Base-by-base conservation (phyloP, 108 stramenopile species). In the Schizochytrium sp. region DNA sequence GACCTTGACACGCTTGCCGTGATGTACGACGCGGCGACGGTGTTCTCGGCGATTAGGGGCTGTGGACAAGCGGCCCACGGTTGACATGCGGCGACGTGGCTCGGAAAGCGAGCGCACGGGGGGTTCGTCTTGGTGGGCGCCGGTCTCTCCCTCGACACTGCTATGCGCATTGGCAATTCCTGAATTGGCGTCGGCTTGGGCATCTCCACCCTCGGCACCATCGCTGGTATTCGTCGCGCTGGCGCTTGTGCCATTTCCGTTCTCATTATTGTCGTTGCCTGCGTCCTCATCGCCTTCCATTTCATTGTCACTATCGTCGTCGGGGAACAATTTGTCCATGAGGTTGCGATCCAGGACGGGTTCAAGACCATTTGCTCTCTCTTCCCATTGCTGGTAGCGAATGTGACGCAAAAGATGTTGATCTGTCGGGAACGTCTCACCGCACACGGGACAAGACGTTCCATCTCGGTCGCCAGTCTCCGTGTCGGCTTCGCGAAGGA, bases 381-480 rank as follows among this genome's bases (percentile, higher is more conserved):
- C 76, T 34, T 83, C 76, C 76, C 76, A 83, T 34, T 83, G 76
- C 76, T 53, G 45, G 76, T 83, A 83, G 25, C 76, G 76, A 34
- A 83, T 83, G 51, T 83, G 76, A 4, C 76, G 87, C 53, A 87
- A 28, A 8, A 87, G 87, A 58, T 87, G 87, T 43, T 58, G 57
- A 57, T 58, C 87, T 23, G 87, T 83, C 19, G 76, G 76, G 51
- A 83, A 83, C 18, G 76, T 53, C 51, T 83, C 76, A 3, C 76
- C 76, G 28, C 76, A 83, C 6, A 83, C 51, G 12, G 76, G 76
- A 34, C 76, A 83, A 53, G 76, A 83, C 0, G 76, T 53, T 23
- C 76, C 76, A 34, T 83, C 51, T 6, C 76, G 76, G 28, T 83
- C 43, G 29, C 87, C 87, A 2, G 28, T 34, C 25, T 87, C 87